phyloP scores from a whole-genome alignment of 2,329 filamentous ascomycete species.

The Cladosporium oxysporum region DNA sequence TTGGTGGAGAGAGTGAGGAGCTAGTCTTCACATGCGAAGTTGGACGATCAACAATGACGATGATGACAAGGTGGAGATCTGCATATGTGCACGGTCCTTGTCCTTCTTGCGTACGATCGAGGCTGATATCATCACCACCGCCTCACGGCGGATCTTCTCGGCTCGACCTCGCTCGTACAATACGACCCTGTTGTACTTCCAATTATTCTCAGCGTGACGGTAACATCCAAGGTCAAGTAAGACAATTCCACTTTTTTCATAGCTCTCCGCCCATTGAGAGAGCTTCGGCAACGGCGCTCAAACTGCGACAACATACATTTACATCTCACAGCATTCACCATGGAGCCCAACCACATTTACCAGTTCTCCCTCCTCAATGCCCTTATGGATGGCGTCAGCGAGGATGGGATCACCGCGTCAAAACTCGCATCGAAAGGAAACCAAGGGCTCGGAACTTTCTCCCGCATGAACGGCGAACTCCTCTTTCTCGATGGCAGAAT shows the following conservation, averaged over 20 bases:
- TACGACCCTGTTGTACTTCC: not conserved
- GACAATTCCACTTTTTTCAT: not conserved
- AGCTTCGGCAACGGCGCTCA: not conserved
- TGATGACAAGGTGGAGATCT: not conserved
- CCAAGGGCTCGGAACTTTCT: slow-evolving; percentile 53
- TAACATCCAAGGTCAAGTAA: slow-evolving; percentile 2
- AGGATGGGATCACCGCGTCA: slow-evolving; percentile 50
- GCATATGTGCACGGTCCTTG: not conserved
- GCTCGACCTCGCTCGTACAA: slow-evolving; percentile 18
- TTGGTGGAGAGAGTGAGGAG: not conserved
- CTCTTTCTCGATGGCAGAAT: slow-evolving; percentile 45
- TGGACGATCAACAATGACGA: slow-evolving; percentile 2
- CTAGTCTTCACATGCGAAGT: not conserved
- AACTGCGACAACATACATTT: not conserved
- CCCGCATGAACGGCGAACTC: slow-evolving; percentile 47
- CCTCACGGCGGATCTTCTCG: slow-evolving; percentile 10
- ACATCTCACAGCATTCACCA: slow-evolving; percentile 17
- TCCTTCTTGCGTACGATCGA: not conserved
- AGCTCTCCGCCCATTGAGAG: not conserved
- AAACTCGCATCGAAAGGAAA: slow-evolving; percentile 51
- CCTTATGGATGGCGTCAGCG: slow-evolving; percentile 48
- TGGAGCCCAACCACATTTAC: slow-evolving; percentile 45
- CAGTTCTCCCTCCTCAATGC: slow-evolving; percentile 48
- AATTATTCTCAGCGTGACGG: not conserved
- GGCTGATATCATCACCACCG: not conserved